phyloP scores from a whole-genome alignment of 768 basidiomycete genomes.

The Vararia minispora region DNA sequence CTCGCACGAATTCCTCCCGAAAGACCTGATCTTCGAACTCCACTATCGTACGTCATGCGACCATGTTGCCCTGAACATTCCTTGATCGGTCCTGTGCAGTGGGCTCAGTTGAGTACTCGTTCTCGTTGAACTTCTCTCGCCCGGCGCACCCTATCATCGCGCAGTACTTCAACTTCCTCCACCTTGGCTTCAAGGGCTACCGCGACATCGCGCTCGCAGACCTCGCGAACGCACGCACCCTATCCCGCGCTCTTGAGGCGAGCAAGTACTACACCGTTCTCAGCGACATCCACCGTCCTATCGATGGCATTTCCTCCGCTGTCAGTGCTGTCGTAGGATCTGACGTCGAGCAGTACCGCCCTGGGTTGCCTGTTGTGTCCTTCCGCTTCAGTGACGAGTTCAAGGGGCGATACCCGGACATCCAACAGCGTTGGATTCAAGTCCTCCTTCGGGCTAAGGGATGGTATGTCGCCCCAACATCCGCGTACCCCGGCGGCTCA shows the following conservation, averaged over 20 bases:
- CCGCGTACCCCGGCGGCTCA: background rate
- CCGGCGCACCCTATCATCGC: constrained; percentile 50
- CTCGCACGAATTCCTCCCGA: constrained; percentile 42
- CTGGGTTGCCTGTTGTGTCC: constrained; percentile 42
- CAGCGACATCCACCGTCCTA: constrained; percentile 43
- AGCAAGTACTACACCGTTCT: constrained; percentile 41
- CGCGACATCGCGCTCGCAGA: constrained; percentile 34
- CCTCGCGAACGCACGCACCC: constrained; percentile 50
- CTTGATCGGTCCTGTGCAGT: too few species aligned
- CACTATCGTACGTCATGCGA: too few species aligned
- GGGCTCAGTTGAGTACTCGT: constrained; percentile 61
- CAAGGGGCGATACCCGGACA: constrained; percentile 37
- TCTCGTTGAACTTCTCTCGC: constrained; percentile 52
- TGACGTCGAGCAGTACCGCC: constrained; percentile 39
- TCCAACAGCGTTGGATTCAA: constrained; percentile 52
- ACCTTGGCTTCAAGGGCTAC: constrained; percentile 48
- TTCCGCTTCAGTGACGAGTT: constrained; percentile 47
- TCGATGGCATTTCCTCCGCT: constrained; percentile 15
- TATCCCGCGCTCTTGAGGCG: constrained; percentile 51
- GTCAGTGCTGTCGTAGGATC: constrained; percentile 22
- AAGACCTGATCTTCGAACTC: constrained; percentile 59
- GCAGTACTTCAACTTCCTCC: constrained; percentile 54
- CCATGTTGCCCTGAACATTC: too few species aligned
- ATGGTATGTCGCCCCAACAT: constrained; percentile 22
- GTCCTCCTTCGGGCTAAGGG: constrained; percentile 34